Percentiles rank a stretch among this genome's conserved stretches.
Conservation (phyloP, 495 filamentous ascomycete species). For the Podospora pseudocomata region DNA sequence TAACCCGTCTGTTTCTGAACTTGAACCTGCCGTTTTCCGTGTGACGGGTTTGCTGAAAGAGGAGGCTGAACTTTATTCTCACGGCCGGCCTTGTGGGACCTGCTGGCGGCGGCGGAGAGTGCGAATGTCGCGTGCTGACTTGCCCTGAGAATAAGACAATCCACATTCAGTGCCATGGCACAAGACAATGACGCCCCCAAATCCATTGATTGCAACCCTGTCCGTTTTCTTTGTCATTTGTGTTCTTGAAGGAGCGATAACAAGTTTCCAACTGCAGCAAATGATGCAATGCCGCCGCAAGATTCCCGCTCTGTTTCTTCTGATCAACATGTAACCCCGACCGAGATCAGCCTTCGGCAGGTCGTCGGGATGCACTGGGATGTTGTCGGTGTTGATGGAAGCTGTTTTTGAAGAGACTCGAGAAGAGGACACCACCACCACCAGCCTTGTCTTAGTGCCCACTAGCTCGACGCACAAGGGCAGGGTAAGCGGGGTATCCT, state of each 20-base stretch:
- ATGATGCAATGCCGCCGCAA: constrained; percentile 12
- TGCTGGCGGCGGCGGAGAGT: not conserved
- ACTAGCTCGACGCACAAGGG: not conserved
- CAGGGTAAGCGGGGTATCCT: not conserved
- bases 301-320: not conserved
- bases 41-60: constrained; percentile 14
- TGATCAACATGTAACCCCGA: not conserved
- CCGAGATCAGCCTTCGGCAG: not conserved
- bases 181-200: constrained; percentile 4
- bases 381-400: no score
- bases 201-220: constrained; percentile 4
- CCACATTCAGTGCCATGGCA: not conserved
- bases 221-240: constrained; percentile 7
- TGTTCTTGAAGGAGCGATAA: not conserved
- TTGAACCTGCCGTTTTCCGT: constrained; percentile 8
- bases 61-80: constrained; percentile 20
- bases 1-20: constrained; percentile 6
- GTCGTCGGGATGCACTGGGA: no score
- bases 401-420: not conserved
- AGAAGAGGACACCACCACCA: not conserved
- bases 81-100: constrained; percentile 7
- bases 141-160: not conserved
- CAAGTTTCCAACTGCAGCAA: not conserved
- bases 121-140: constrained; percentile 3
- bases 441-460: not conserved